A percentile compares a stretch with the other conserved stretches of the same genome.
These are phyloP conservation scores for Coriaria nepalensis DNA, from an alignment of 306 rosid genomes.

Conservation along the genomic window DNA sequence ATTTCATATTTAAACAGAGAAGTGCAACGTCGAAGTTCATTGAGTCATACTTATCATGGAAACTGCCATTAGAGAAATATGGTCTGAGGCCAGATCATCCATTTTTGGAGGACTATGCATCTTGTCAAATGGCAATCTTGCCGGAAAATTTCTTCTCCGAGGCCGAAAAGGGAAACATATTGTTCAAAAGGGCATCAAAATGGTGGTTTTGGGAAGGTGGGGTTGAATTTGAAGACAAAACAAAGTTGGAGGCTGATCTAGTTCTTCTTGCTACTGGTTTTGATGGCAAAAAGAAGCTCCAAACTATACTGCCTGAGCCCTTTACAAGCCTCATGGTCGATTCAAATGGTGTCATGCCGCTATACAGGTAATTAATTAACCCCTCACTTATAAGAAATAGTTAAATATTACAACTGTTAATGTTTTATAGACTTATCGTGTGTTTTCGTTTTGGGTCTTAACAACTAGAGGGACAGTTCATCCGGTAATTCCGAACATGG, in stretches of 20 bases:
- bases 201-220: slow-evolving; percentile 54
- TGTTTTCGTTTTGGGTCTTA: no score
- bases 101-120: slow-evolving; percentile 55
- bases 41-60: slow-evolving; percentile 47
- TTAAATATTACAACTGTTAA: no score
- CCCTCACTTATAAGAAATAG: no score
- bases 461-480: slow-evolving; percentile 43
- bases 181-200: slow-evolving; percentile 29
- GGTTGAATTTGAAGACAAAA: slow-evolving; percentile 39
- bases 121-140: slow-evolving; percentile 64
- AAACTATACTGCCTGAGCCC: slow-evolving; percentile 31
- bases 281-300: slow-evolving; percentile 44
- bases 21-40: slow-evolving; percentile 46
- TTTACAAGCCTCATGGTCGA: slow-evolving; percentile 31
- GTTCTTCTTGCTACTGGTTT: slow-evolving; percentile 52
- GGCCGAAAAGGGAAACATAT: slow-evolving; percentile 42
- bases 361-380: slow-evolving; percentile 30
- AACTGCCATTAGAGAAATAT: slow-evolving; percentile 41
- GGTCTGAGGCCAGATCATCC: slow-evolving; percentile 51
- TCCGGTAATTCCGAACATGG: slow-evolving; percentile 53
- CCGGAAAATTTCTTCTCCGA: slow-evolving; percentile 42
- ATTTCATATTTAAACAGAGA: slow-evolving; percentile 18
- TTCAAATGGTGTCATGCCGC: slow-evolving; percentile 38
- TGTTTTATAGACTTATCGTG: no score
- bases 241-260: slow-evolving; percentile 39